phyloP scores from a whole-genome alignment of 768 basidiomycete species.

The Ramaria rubella region DNA sequence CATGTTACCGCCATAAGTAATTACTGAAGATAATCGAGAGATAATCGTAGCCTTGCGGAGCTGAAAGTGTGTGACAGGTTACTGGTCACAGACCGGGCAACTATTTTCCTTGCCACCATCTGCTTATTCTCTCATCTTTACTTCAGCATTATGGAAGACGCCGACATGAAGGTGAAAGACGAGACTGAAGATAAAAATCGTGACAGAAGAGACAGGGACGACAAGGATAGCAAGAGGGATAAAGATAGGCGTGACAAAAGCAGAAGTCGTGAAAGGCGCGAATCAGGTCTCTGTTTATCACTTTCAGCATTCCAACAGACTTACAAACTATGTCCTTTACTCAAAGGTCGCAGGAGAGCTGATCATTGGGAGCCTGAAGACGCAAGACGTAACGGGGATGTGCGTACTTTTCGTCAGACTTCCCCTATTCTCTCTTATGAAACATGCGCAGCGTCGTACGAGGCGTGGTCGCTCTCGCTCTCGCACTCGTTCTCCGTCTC shows the following conservation, averaged over 20 bases:
- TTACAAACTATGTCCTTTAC: conserved; percentile 28
- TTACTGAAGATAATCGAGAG: not conserved
- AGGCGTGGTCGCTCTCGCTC: conserved; percentile 59
- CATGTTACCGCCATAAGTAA: not conserved
- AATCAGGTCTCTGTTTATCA: conserved; percentile 38
- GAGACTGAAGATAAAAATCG: conserved; percentile 14
- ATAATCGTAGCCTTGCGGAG: too few relatives aligned
- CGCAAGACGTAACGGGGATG: conserved; percentile 58
- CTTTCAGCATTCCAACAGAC: conserved; percentile 7
- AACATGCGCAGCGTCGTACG: conserved; percentile 45
- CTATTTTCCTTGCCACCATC: conserved; percentile 1
- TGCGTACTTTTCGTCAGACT: conserved; percentile 29
- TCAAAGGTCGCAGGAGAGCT: conserved; percentile 40
- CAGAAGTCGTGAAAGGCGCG: conserved; percentile 46
- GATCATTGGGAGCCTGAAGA: conserved; percentile 88
- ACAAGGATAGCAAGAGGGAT: conserved; percentile 22
- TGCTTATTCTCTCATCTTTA: not conserved
- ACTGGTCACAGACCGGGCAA: too few relatives aligned
- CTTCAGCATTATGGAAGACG: conserved; percentile 2
- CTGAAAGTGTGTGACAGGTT: too few relatives aligned
- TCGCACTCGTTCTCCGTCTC: conserved; percentile 34
- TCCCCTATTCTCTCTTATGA: conserved; percentile 5
- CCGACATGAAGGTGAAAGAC: conserved; percentile 11
- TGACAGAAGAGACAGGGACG: conserved; percentile 17
- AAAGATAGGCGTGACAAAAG: conserved; percentile 16